Base-by-base conservation (phyloP, 345 rosid species). In the Atalantia buxifolia region DNA sequence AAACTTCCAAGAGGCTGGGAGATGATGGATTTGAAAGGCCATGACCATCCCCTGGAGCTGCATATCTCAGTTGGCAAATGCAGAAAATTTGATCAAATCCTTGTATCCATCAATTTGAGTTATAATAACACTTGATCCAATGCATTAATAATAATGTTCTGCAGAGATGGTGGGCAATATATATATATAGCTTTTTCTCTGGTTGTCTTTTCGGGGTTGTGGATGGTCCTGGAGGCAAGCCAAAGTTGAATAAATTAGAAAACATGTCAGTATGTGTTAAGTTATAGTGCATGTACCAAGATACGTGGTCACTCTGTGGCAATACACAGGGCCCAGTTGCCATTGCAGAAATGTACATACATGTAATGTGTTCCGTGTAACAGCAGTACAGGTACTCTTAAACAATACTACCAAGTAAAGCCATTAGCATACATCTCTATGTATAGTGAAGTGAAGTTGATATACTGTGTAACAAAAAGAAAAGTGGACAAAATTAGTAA, bases 321-420 rank as follows among this genome's bases (percentile, higher is more conserved):
- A 24, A 40, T 62, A 65, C 48, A 50, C 50, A 45, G 72, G 72
- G 78, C 78, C 78, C 78, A 50, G 78, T 76, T 66, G 50, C 18
- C 71, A 66, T 65, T 71, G 33, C 56, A 59, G 24, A 59, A 6
- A 22, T 18, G 50, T 13, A 3, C 50, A 13, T 12, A 13, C 50
- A 31, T 21, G 69, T 33, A 4, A 25, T 30, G 24, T 53, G 24
- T 50, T 16, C 21, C 5, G 12, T 25, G 31, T 19, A 31, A 40
- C 24, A 2, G 25, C 69, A 65, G n/a, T 65, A 18, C 42, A 45
- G 16, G 50, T 2, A 13, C 18, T 1, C 50, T 45, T 45, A 13
- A 13, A 45, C 50, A 45, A 45, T 13, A 45, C 4, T 3, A 45
- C 18, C 16, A 45, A 45, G 5, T 45, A 45, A 13, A 10, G 12